Evolutionary conservation across 805 yeast genomes (phyloP), one percentile per base, ranked within the genome.

Genomic region (Zygoascus biomembranicola): DNA sequence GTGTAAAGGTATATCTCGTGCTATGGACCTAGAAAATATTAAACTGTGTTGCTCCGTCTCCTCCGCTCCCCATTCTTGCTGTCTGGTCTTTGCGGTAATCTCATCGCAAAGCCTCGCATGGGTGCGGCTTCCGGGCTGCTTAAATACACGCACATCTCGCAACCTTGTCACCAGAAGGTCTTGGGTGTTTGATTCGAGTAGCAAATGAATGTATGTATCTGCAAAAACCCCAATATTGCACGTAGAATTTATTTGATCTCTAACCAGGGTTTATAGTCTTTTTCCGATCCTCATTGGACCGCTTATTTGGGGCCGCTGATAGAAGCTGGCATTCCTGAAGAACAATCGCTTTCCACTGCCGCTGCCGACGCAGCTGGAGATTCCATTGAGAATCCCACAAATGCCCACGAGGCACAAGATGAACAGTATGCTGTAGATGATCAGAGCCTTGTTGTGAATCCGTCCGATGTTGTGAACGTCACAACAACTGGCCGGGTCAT

Each of bases 401-500:
- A 35, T 35, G 16, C 16, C 16, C 39, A 35, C 4, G 5, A 35
- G 16, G 16, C 39, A 4, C 47, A 44, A 11, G n/a, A 13, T n/a
- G 37, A 37, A 31, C 39, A 39, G 39, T 19, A 35, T 46, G 43
- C 19, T 16, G 20, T 10, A 13, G 44, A 19, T 19, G 31, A 9
- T 18, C 23, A 20, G 23, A 45, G 47, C 13, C 13, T 43, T 14
- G 37, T 44, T 26, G 19, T 16, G 43, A 50, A 52, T 41, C 52
- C 48, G 23, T 26, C 28, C 9, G 54, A 49, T 18, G 13, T 49
- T 8, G 52, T 57, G 32, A 26, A 45, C 20, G 13, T 39, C 3
- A 49, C 32, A 8, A 67, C 78, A n/a, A 73, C 81, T 8, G 95
- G 95, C 0, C 72, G 95, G 32, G 77, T 87, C 50, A 68, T 87